Evolutionary conservation across 768 basidiomycete genomes (phyloP).

Genomic region (Amyloporia xantha): DNA sequence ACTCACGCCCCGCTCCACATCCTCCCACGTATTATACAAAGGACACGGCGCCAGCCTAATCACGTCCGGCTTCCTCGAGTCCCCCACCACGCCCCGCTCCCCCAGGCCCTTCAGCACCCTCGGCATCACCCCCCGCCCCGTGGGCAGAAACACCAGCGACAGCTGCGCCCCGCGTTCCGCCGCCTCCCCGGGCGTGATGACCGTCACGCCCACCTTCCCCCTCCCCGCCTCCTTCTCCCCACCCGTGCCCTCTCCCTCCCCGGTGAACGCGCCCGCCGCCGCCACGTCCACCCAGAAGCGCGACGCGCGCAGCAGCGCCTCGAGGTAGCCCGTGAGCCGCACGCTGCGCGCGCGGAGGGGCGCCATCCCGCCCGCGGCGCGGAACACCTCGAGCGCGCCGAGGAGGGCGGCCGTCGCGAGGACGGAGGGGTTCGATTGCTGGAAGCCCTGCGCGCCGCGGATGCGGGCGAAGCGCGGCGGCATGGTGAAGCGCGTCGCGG

Average conservation of each 20-base stretch:
- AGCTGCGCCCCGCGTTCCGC: constrained; percentile 79
- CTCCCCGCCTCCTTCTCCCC: constrained; percentile 9
- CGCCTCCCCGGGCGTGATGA: constrained; percentile 76
- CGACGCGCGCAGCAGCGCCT: constrained; percentile 52
- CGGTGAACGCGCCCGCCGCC: constrained; percentile 5
- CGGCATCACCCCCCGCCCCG: constrained; percentile 59
- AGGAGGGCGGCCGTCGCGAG: constrained; percentile 74
- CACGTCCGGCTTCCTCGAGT: constrained; percentile 88
- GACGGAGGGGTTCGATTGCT: constrained; percentile 91
- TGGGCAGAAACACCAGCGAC: constrained; percentile 73
- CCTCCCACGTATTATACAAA: constrained; percentile 78
- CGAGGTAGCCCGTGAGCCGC: constrained; percentile 65
- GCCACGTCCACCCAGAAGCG: constrained; percentile 50
- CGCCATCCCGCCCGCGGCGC: constrained; percentile 68
- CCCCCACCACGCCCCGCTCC: constrained; percentile 77
- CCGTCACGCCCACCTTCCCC: constrained; percentile 59
- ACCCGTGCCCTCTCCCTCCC: constrained; percentile 39
- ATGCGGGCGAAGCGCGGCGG: constrained; percentile 76
- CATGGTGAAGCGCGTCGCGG: constrained; percentile 86
- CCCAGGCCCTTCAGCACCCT: constrained; percentile 54
- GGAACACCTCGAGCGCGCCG: constrained; percentile 77
- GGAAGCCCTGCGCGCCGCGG: constrained; percentile 89
- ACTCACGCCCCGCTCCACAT: constrained; percentile 64
- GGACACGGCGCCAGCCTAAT: constrained; percentile 85
- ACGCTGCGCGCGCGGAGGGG: constrained; percentile 64